Evolutionary conservation across 441 rosid genomes (phyloP), one percentile per base, ranked within the genome.

Genomic region (Gossypium armourianum): DNA sequence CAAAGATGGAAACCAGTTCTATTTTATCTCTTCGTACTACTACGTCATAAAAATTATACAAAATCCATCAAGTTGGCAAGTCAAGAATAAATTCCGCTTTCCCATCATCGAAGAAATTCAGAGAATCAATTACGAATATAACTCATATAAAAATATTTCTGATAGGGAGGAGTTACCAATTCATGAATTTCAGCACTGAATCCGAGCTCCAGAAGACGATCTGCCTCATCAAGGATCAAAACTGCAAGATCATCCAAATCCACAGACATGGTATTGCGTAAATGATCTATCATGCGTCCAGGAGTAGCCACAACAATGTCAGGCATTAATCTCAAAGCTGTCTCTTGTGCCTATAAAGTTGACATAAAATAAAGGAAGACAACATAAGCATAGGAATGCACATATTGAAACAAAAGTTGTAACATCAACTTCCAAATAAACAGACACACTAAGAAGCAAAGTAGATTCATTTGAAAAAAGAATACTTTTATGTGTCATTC

Each of bases 271-370:
- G 97, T 85, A 83, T 93, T 93, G 69, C 96, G 90, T 74, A 93
- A 82, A 83, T 93, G 98, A 81, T 93, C 97, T 72, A 93, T 91
- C 92, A 93, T 86, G 58, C 98, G 88, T 40, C 98, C 97, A 69
- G 97, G 97, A 67, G 97, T 90, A n/a, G 98, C 98, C 69, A 93
- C 96, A 73, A 93, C 96, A 83, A 93, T 88, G 78, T 93, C 98
- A 61, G 98, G 98, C 90, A 86, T 85, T n/a, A 95, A 83, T 77
- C 98, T 90, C 81, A 93, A 81, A 69, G 93, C 90, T 66, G 88
- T 81, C 81, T 86, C 96, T 90, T 93, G 98, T 68, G 82, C 90
- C 98, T 93, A 72, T 17, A 56, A 75, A 64, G 62, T 64, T 23
- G 50, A 61, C 36, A 58, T 23, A 57, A 72, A 64, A 55, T 29